Percentiles rank a stretch among this genome's conserved stretches.
These are phyloP conservation scores for Sporothrix brasiliensis DNA, from an alignment of 2,329 filamentous ascomycete species.

Conservation along the genomic window DNA sequence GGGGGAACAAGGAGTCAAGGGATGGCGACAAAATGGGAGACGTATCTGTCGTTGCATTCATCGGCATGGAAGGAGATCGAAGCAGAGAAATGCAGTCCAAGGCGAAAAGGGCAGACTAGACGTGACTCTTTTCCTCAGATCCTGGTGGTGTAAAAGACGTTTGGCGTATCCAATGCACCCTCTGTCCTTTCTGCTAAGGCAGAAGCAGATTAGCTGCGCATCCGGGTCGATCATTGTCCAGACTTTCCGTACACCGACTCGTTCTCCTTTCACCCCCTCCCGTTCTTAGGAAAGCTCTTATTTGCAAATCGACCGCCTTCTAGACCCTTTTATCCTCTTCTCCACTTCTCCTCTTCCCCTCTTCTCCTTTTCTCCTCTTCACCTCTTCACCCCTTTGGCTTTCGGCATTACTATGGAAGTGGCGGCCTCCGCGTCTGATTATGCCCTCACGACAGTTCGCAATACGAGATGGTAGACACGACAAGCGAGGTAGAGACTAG, in stretches of 20 bases:
- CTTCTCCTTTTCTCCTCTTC: not conserved
- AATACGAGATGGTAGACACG: not conserved
- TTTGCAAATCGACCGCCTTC: not conserved
- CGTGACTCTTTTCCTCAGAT: not conserved
- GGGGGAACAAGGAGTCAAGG: not conserved
- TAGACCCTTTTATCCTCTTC: not conserved
- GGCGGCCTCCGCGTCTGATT: not conserved
- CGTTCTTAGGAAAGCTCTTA: not conserved
- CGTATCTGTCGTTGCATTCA: not conserved
- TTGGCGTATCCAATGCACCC: not conserved
- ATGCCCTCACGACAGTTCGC: not conserved
- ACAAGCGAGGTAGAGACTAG: not conserved
- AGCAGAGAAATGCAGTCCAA: not conserved
- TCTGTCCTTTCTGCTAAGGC: not conserved
- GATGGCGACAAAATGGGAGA: slow-evolving; percentile 1
- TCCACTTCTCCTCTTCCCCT: not conserved
- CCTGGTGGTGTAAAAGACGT: not conserved
- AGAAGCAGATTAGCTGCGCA: not conserved
- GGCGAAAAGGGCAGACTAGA: not conserved
- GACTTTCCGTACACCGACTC: not conserved
- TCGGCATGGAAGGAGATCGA: not conserved
- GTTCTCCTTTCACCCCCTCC: not conserved
- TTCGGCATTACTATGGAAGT: slow-evolving; percentile 2
- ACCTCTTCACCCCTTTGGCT: not conserved
- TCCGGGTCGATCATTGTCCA: not conserved